phyloP scores from a whole-genome alignment of 805 yeast species.

The Lipomyces oligophaga region DNA sequence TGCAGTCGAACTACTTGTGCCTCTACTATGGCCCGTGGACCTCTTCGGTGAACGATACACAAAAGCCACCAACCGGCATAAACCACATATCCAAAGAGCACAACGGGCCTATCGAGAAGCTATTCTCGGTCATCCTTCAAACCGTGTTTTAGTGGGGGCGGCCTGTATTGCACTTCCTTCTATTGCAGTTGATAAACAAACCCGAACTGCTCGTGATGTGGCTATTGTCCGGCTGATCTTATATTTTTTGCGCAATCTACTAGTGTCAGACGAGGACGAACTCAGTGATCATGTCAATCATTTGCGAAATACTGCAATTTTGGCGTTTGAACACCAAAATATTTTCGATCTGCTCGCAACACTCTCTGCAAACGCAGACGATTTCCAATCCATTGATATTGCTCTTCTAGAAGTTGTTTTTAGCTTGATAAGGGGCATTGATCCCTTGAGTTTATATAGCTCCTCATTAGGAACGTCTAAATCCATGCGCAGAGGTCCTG shows the following conservation, averaged over 20 bases:
- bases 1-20: slow-evolving; percentile 69
- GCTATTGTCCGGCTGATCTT: slow-evolving; percentile 68
- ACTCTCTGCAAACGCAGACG: slow-evolving; percentile 59
- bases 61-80: slow-evolving; percentile 53
- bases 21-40: slow-evolving; percentile 81
- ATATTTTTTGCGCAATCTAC: slow-evolving; percentile 71
- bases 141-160: slow-evolving; percentile 63
- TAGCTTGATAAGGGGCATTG: slow-evolving; percentile 56
- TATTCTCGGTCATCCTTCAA: slow-evolving; percentile 54
- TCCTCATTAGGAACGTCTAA: too few species aligned
- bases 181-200: slow-evolving; percentile 47
- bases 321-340: slow-evolving; percentile 60
- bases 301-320: slow-evolving; percentile 54
- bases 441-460: slow-evolving; percentile 37
- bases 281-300: slow-evolving; percentile 63
- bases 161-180: slow-evolving; percentile 65
- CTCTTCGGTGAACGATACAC: slow-evolving; percentile 56
- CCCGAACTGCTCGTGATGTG: slow-evolving; percentile 67
- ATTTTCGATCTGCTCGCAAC: slow-evolving; percentile 73
- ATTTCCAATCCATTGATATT: slow-evolving; percentile 60
- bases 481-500: too few species aligned
- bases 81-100: slow-evolving; percentile 57
- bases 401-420: slow-evolving; percentile 67
- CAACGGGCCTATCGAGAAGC: slow-evolving; percentile 71
- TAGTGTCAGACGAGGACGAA: slow-evolving; percentile 65